These are phyloP conservation scores for Aureobasidium sp. DNA, from an alignment of 2,329 filamentous ascomycete species.

Conservation along the genomic window DNA sequence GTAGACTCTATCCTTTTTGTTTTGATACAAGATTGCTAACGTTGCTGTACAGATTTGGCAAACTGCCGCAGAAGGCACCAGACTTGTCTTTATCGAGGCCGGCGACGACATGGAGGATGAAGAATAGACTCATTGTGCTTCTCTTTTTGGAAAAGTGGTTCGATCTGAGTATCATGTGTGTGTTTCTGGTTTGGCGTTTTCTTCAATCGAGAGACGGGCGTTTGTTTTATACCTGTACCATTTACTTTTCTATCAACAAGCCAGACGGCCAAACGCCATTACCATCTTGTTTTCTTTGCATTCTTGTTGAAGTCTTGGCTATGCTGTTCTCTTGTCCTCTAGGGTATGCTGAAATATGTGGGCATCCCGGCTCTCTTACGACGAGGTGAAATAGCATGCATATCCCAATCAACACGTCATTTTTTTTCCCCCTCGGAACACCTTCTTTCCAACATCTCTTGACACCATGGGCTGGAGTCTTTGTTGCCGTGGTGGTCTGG, in stretches of 20 bases:
- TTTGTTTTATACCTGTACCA: not conserved
- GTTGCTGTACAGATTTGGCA: constrained; percentile 43
- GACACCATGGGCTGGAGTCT: too few species aligned
- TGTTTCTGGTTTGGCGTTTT: not conserved
- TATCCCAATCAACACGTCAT: too few species aligned
- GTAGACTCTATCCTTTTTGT: constrained; percentile 44
- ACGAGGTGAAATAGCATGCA: too few species aligned
- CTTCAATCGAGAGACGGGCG: not conserved
- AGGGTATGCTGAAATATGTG: too few species aligned
- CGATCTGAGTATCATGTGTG: too few species aligned
- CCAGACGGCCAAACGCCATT: not conserved
- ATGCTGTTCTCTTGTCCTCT: too few species aligned
- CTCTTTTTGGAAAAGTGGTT: not conserved
- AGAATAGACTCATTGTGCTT: constrained; percentile 16
- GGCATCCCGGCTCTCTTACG: too few species aligned
- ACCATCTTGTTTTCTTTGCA: not conserved
- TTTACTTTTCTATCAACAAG: not conserved
- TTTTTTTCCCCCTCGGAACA: too few species aligned
- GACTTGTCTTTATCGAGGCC: constrained; percentile 49
- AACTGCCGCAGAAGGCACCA: constrained; percentile 47
- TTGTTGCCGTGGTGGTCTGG: too few species aligned
- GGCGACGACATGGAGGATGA: constrained; percentile 36
- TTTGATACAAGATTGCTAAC: constrained; percentile 26
- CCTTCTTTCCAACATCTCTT: too few species aligned
- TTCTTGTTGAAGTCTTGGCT: not conserved